A percentile compares a stretch with the other conserved stretches of the same genome.
phyloP scores from a whole-genome alignment of 2,329 filamentous ascomycete species.

The Chaetomiaceae sp. region DNA sequence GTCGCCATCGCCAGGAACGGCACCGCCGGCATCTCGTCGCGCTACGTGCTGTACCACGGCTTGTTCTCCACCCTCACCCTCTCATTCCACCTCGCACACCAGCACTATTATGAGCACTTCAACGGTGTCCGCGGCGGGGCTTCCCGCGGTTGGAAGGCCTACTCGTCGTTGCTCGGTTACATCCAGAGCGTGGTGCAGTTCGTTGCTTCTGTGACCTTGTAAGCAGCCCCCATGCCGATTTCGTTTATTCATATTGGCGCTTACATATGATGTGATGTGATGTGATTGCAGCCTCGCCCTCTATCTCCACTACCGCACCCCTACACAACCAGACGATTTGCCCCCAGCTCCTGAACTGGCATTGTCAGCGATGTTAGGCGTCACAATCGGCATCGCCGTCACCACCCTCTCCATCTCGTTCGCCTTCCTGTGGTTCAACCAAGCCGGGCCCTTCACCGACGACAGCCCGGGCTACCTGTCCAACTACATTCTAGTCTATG shows the following conservation, averaged over 20 bases:
- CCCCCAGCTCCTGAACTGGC: background rate
- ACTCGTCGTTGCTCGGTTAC: background rate
- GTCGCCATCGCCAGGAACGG: background rate
- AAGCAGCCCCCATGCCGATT: background rate
- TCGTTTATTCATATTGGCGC: too few species aligned
- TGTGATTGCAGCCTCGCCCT: background rate
- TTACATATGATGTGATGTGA: too few species aligned
- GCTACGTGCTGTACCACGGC: background rate
- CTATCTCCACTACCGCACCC: background rate
- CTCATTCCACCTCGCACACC: background rate
- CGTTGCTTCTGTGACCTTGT: background rate
- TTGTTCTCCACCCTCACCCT: background rate
- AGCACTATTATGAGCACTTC: background rate
- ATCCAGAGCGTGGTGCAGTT: background rate
- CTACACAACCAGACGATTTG: background rate
- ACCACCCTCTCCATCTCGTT: background rate
- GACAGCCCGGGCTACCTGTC: background rate
- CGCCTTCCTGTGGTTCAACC: background rate
- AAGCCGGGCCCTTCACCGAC: background rate
- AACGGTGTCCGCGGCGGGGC: background rate
- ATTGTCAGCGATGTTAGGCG: background rate
- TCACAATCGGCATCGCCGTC: background rate
- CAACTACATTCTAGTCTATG: background rate
- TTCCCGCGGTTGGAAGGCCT: background rate
- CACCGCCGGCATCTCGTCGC: background rate